Base-by-base conservation (phyloP, 148 eudicot species). In the Vaccinium macrocarpon region DNA sequence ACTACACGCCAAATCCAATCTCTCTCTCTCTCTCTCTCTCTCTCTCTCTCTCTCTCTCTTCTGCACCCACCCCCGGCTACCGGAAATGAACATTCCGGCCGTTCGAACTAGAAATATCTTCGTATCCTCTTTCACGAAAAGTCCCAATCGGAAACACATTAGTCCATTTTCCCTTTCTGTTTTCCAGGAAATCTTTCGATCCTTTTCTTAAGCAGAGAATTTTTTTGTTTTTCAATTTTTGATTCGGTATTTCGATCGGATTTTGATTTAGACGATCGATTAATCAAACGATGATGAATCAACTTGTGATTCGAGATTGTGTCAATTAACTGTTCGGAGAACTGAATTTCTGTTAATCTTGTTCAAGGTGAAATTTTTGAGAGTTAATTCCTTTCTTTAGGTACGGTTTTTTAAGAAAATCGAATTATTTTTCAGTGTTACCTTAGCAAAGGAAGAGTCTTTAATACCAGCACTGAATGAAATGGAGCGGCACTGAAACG, bases 11-110 rank as follows among this genome's bases (percentile, higher is more conserved):
- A 38, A 75, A 75, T 75, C 78, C 51, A 19, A 35, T 68, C 38
- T 68, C 73, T 68, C 73, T 68, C 42, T 64, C 71, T 62, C 70
- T 72, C 76, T 72, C 76, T 38, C 18, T 70, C 46, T 70, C 38
- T 27, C 76, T 72, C 76, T 38, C 18, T 70, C 46, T 70, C 38
- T 27, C 75, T 71, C n/a, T 73, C 77, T 42, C 50, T 1, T 3
- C 21, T 16, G 10, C 21, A 1, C 76, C 78, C 2, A 23, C 13
- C 88, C 70, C 82, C 88, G 86, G 84, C 81, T 53, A 81, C 87
- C 88, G 91, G 88, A 88, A 84, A 90, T 88, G 93, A 86, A 76
- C 74, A 74, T 87, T 85, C 89, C 91, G 91, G 89, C 86, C 8
- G 68, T 79, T 2, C 29, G 42, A 64, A 57, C 13, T 19, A 84